Base-by-base conservation (phyloP, 352 stramenopile genomes). In the Globisporangium orthogonon region DNA sequence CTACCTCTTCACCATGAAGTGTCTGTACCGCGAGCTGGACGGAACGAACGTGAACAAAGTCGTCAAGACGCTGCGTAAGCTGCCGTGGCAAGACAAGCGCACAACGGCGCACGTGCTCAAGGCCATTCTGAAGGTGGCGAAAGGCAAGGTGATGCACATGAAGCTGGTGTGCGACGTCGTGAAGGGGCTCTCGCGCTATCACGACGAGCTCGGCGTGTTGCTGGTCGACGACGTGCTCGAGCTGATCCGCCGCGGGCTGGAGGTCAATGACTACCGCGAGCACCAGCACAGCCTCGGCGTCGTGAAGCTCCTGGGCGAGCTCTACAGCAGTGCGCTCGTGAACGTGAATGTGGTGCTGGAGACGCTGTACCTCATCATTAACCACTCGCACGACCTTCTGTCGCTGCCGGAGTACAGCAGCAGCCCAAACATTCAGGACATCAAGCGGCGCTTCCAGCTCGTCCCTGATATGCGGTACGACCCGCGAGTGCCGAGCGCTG, bases 221-320 rank as follows among this genome's bases (percentile, higher is more conserved):
- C 65, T 98, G 17, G 83, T 98, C 6, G 97, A 99, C 71, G 74
- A 87, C 29, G 76, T 98, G 17, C 63, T 99, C 28, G 97, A 99
- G 67, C 77, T 87, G 47, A 86, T 99, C 63, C 82, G 96, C 33
- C 84, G 75, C 57, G 89, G 84, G 29, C 75, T 98, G 33, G 89
- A 98, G 65, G 62, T 86, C 2, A 94, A 95, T 53, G 84, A 95
- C 58, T 93, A 92, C 41, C 83, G 84, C 47, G 91, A 98, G 51
- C 88, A 98, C 59, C 96, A 99, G 61, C 74, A 93, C 28, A 96
- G 85, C 31, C 64, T 99, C 4, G 95, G 94, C 1, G 92, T 94
- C 62, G 84, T 95, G 7, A 91, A 97, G 56, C 64, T 98, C 10
- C 73, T 99, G 10, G 96, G 93, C 5, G 96, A 98, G 58, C 69